phyloP scores from a whole-genome alignment of 2,329 filamentous ascomycete species.

The Aspergillus bombycis region DNA sequence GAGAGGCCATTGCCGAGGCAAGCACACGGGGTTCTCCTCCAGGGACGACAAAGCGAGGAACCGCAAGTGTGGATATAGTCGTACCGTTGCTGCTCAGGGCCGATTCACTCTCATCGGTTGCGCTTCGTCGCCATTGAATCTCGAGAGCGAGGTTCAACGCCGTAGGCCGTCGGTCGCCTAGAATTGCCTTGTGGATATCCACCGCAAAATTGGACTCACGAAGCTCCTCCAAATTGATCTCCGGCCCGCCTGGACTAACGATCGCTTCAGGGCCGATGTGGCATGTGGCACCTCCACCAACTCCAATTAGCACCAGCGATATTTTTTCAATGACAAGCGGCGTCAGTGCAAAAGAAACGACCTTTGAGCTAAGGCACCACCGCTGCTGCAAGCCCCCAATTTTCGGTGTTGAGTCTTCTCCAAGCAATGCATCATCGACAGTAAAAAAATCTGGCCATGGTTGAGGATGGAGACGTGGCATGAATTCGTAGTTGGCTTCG shows the following conservation, averaged over 20 bases:
- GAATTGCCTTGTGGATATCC: slow-evolving; percentile 71
- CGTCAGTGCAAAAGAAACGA: slow-evolving; percentile 76
- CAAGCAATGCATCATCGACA: slow-evolving; percentile 49
- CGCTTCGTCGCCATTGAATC: slow-evolving; percentile 73
- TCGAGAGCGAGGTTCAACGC: slow-evolving; percentile 74
- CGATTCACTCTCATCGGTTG: slow-evolving; percentile 31
- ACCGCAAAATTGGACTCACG: slow-evolving; percentile 74
- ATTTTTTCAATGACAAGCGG: slow-evolving; percentile 65
- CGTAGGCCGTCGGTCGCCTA: slow-evolving; percentile 80
- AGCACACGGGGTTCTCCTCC: slow-evolving; percentile 86
- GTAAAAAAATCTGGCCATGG: slow-evolving; percentile 89
- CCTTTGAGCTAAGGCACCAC: slow-evolving; percentile 74
- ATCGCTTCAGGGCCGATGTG: slow-evolving; percentile 41
- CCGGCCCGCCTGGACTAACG: slow-evolving; percentile 30
- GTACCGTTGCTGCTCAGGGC: slow-evolving; percentile 33
- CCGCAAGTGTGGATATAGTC: slow-evolving; percentile 70
- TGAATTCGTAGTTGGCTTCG: slow-evolving; percentile 86
- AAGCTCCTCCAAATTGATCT: slow-evolving; percentile 68
- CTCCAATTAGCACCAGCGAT: slow-evolving; percentile 62
- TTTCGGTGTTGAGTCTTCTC: slow-evolving; percentile 29
- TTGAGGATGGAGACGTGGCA: slow-evolving; percentile 74
- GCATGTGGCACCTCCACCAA: slow-evolving; percentile 66
- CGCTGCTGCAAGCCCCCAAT: slow-evolving; percentile 72
- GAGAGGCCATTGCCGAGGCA: slow-evolving; percentile 47
- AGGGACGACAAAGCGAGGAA: slow-evolving; percentile 79